Percentiles rank a stretch among this genome's conserved stretches.
These are phyloP conservation scores for Lyophyllum shimeji DNA, from an alignment of 768 basidiomycete species.

Conservation along the genomic window DNA sequence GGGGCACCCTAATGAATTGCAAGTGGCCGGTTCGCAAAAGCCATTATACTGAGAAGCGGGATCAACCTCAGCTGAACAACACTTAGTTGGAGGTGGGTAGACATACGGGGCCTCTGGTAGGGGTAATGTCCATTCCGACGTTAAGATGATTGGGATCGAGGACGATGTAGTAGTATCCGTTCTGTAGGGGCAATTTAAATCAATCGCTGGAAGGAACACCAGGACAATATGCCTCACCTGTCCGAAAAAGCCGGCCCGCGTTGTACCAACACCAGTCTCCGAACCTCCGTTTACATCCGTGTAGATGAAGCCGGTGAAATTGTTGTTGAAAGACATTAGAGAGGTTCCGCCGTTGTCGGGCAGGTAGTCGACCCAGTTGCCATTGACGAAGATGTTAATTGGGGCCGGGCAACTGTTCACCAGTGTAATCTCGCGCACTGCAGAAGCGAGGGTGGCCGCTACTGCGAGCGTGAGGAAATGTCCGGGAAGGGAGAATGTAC, in stretches of 20 bases:
- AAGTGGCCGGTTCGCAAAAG: background rate
- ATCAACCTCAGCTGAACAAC: background rate
- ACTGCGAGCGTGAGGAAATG: background rate
- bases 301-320: conserved; percentile 25
- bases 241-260: conserved; percentile 24
- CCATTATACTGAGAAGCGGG: background rate
- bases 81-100: background rate
- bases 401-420: conserved; percentile 26
- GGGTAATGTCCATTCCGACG: conserved; percentile 1
- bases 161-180: conserved; percentile 6
- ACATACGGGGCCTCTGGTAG: background rate
- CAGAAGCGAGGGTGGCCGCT: background rate
- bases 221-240: background rate
- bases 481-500: background rate
- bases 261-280: conserved; percentile 20
- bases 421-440: conserved; percentile 15
- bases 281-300: conserved; percentile 24
- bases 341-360: conserved; percentile 17
- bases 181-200: background rate
- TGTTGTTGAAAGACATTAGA: conserved; percentile 14
- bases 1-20: background rate
- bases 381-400: conserved; percentile 24
- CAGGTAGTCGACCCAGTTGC: conserved; percentile 17
- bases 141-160: conserved; percentile 1
- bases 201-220: no score